These are phyloP conservation scores for Ophiostoma sp. DNA, from an alignment of 2,329 filamentous ascomycete species.

Conservation along the genomic window DNA sequence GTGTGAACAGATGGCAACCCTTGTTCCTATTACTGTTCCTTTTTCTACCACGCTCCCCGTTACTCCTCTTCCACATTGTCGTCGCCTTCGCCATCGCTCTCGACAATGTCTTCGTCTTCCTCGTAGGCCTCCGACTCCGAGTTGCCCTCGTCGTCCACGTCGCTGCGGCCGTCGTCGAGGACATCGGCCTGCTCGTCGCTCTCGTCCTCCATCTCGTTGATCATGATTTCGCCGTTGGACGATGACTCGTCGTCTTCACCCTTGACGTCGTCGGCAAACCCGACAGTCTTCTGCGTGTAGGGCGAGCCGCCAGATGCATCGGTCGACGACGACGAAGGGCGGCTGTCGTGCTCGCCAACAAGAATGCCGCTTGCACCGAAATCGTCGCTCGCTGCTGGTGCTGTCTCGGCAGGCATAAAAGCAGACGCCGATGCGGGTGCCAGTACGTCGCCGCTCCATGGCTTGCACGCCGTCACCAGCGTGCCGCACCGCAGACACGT, in stretches of 20 bases:
- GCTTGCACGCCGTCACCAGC: constrained; percentile 74
- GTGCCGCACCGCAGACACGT: constrained; percentile 83
- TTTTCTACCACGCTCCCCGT: neutral
- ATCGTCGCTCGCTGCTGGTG: neutral
- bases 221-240: constrained; percentile 4
- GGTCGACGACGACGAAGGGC: constrained; percentile 21
- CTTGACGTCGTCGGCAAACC: constrained; percentile 53
- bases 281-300: constrained; percentile 49
- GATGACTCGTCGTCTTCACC: constrained; percentile 29
- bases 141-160: constrained; percentile 1
- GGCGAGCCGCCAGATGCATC: constrained; percentile 22
- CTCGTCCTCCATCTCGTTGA: constrained; percentile 8
- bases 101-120: constrained; percentile 8
- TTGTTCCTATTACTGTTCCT: neutral
- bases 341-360: constrained; percentile 1
- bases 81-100: constrained; percentile 5
- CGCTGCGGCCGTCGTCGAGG: neutral
- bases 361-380: neutral
- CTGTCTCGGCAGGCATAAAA: neutral
- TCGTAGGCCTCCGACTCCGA: constrained; percentile 8
- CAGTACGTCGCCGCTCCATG: constrained; percentile 87
- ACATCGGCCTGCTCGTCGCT: neutral
- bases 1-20: neutral
- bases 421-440: constrained; percentile 40
- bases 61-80: neutral